A percentile compares a stretch with the other conserved stretches of the same genome.
Conservation (phyloP, 345 rosid species). For the Citrus maxima region DNA sequence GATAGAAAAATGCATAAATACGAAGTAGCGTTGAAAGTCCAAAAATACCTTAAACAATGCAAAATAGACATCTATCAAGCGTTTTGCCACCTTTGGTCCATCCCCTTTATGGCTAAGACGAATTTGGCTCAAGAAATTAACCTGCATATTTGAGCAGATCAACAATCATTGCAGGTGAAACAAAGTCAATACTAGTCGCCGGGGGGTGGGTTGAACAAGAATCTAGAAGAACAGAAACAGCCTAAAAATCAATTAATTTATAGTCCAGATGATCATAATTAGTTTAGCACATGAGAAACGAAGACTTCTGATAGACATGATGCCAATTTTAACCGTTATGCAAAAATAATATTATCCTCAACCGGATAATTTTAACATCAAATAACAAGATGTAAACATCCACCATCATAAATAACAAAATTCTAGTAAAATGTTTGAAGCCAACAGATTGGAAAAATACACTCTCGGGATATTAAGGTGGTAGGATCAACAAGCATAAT, state of each 20-base stretch:
- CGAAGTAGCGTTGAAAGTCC: not conserved
- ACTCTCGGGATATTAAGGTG: not conserved
- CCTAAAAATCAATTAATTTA: not conserved
- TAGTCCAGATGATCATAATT: not conserved
- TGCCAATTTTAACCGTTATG: no score
- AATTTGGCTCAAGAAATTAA: conserved; percentile 88
- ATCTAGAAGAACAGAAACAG: not conserved
- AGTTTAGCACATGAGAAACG: not conserved
- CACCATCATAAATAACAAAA: not conserved
- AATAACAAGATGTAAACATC: not conserved
- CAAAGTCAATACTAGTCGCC: not conserved
- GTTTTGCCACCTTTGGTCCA: conserved; percentile 87
- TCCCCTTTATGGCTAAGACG: conserved; percentile 78
- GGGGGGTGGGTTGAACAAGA: not conserved
- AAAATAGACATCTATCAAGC: conserved; percentile 85
- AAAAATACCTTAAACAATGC: conserved; percentile 80
- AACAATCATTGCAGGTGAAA: conserved; percentile 4
- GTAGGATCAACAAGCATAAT: not conserved
- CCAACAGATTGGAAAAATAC: not conserved
- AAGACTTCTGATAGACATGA: no score
- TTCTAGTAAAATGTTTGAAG: not conserved
- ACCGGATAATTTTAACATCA: not conserved
- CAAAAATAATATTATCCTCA: not conserved
- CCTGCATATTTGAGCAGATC: conserved; percentile 37
- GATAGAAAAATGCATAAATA: not conserved